Evolutionary conservation across 2,329 filamentous ascomycete genomes (phyloP).

Genomic region (Fusarium tricinctum): DNA sequence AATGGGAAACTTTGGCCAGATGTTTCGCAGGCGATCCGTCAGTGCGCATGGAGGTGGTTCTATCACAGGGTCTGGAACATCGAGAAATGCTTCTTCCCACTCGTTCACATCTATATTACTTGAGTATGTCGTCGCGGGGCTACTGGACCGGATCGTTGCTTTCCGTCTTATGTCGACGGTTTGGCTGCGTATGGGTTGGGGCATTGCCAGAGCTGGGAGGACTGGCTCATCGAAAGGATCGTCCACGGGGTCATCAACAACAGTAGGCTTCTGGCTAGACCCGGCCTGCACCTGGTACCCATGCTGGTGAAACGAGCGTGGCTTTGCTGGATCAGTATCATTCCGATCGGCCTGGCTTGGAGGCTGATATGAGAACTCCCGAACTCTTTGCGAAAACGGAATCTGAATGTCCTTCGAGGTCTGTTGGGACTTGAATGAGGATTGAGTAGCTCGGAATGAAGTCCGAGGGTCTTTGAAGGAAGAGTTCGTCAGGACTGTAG

Average conservation of each 20-base stretch:
- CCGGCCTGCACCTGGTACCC: conserved; percentile 25
- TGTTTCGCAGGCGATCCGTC: conserved; percentile 50
- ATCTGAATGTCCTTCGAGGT: not conserved
- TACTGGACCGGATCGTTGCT: conserved; percentile 21
- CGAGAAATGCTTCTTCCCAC: conserved; percentile 12
- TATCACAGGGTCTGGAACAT: not conserved
- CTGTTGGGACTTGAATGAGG: not conserved
- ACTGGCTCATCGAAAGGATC: conserved; percentile 23
- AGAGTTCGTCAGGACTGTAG: conserved; percentile 47
- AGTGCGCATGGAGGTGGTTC: conserved; percentile 18
- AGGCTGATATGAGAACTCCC: conserved; percentile 23
- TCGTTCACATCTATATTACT: conserved; percentile 40
- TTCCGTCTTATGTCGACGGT: conserved; percentile 4
- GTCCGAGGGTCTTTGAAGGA: conserved; percentile 26
- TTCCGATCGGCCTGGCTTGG: not conserved
- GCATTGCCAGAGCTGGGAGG: conserved; percentile 13
- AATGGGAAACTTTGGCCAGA: conserved; percentile 60
- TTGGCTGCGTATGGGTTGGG: conserved; percentile 7
- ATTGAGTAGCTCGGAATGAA: conserved; percentile 6
- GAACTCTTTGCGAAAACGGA: conserved; percentile 27
- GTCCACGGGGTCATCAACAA: conserved; percentile 27
- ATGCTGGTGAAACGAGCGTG: conserved; percentile 3
- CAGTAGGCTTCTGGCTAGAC: conserved; percentile 17
- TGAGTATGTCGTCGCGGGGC: conserved; percentile 35
- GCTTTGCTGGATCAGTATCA: not conserved